Base-by-base conservation (phyloP, 495 filamentous ascomycete species). In the Wilcoxina mikolae region DNA sequence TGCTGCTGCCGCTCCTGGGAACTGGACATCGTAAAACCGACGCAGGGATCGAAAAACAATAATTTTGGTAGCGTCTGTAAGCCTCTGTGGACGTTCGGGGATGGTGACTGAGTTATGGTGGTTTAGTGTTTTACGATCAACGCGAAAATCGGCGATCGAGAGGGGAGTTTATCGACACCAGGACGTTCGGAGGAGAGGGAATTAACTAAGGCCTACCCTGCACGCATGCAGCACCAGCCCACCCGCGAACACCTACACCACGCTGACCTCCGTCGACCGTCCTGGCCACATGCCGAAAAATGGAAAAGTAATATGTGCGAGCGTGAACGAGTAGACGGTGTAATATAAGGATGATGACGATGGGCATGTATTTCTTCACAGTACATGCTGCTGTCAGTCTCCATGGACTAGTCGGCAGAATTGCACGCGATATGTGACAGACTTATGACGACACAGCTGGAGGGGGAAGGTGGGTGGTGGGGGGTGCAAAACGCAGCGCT, bases 101-200 rank as follows among this genome's bases (percentile, higher is more conserved):
- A 49, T 39, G 35, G 35, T 49, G 33, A 41, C 22, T 27, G 47
- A 31, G 47, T 15, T 25, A 27, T 27, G 47, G 47, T 31, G 15
- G 10, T 26, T 23, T 38, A 41, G 49, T 38, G 49, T 52, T 52
- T 41, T 35, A 52, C 49, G 49, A 41, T 35, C 28, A 52, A 28
- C 15, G 33, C 49, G 49, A 24, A 27, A 52, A 52, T 52, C 49
- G 49, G 49, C 28, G 49, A 52, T 52, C 49, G 49, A 38, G 33
- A 27, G 49, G 33, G 33, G 29, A 22, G 49, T 41, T 46, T 52
- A 49, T 49, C 46, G 24, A 49, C 23, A 28, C 23, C 23, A 18
- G n/a, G 46, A 49, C 46, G 46, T 49, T 49, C 29, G 46, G 23
- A 23, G 29, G 46, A 49, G 46, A 49, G 46, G 46, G 46, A 49